Conservation (phyloP, 2,329 filamentous ascomycete genomes). For the Aschersonia sp. region DNA sequence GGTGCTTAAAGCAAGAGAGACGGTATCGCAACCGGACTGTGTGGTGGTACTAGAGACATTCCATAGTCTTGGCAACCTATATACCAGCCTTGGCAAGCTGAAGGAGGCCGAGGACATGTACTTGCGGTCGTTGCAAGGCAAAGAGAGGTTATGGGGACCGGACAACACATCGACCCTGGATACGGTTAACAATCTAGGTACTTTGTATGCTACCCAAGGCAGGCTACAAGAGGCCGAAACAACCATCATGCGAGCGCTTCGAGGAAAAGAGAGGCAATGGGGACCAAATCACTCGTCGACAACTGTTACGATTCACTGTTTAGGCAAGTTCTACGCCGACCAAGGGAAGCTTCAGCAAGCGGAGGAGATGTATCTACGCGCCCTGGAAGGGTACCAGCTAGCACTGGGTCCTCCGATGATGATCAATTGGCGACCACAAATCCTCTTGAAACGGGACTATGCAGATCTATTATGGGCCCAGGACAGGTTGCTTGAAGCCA, state of each 20-base stretch:
- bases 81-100: conserved; percentile 8
- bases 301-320: not conserved
- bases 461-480: not conserved
- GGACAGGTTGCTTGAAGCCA: not conserved
- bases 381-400: not conserved
- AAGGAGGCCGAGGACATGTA: conserved; percentile 6
- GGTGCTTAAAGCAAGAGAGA: conserved; percentile 8
- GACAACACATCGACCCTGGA: not conserved
- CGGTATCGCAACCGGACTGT: conserved; percentile 5
- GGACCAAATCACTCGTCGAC: not conserved
- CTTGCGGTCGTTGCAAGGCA: conserved; percentile 1
- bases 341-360: not conserved
- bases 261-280: not conserved
- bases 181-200: not conserved
- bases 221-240: conserved; percentile 3
- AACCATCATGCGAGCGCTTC: conserved; percentile 3
- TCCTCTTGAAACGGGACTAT: not conserved
- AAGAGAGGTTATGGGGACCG: not conserved
- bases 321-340: not conserved
- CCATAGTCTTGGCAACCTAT: conserved; percentile 9
- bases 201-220: not conserved
- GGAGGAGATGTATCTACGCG: not conserved
- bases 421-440: not conserved
- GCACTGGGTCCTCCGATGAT: not conserved
- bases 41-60: not conserved